Conservation (phyloP, 164 flowering plant species). For the Macadamia tetraphylla region DNA sequence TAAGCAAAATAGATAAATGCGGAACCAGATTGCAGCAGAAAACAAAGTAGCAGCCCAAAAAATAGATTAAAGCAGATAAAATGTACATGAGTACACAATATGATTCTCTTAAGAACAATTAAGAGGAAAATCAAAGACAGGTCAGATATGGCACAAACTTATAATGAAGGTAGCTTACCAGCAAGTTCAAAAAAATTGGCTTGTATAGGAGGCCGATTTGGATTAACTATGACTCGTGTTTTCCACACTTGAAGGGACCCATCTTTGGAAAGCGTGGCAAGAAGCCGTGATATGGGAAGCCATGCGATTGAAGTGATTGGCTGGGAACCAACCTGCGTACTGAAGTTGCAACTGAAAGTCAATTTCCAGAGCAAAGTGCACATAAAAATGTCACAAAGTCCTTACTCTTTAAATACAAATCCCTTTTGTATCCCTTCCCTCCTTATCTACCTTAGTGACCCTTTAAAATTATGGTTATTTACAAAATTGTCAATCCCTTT, state of each 20-base stretch:
- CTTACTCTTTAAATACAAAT: no score
- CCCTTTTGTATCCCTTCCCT: no score
- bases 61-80: no score
- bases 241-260: constrained; percentile 95
- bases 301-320: constrained; percentile 81
- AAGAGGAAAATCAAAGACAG: constrained; percentile 1
- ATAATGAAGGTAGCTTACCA: constrained; percentile 43
- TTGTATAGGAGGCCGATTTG: constrained; percentile 82
- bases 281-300: constrained; percentile 68
- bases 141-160: no score
- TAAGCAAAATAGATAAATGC: no score
- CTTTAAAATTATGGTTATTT: no score
- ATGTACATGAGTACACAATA: no score
- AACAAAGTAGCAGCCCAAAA: no score
- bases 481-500: no score
- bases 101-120: not conserved
- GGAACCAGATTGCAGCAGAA: no score
- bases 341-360: constrained; percentile 28
- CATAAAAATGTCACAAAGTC: not conserved
- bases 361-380: constrained; percentile 11
- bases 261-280: constrained; percentile 86
- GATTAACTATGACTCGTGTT: constrained; percentile 69
- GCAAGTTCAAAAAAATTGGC: constrained; percentile 95
- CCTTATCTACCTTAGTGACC: no score
- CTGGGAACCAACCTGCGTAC: constrained; percentile 92